These are phyloP conservation scores for Hanseniaspora valbyensis DNA, from an alignment of 805 yeast species.

Conservation along the genomic window DNA sequence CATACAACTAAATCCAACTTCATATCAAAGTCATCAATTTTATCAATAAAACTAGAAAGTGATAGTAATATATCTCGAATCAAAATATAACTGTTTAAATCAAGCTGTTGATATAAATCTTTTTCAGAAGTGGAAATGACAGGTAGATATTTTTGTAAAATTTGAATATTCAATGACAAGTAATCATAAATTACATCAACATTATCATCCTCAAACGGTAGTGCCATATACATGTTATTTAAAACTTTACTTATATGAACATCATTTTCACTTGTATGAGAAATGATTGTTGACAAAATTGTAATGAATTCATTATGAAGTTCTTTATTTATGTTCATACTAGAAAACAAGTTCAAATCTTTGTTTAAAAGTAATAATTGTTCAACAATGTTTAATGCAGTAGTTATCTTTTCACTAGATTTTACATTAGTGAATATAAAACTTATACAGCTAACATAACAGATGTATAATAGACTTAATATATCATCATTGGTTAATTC, in stretches of 20 bases:
- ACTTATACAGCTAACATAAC: conserved; percentile 77
- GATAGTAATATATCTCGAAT: conserved; percentile 37
- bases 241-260: conserved; percentile 47
- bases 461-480: conserved; percentile 58
- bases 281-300: conserved; percentile 58
- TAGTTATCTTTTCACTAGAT: conserved; percentile 22
- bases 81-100: conserved; percentile 31
- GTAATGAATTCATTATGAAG: conserved; percentile 67
- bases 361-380: not conserved
- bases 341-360: not conserved
- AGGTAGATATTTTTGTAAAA: conserved; percentile 51
- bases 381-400: not conserved
- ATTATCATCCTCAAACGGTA: conserved; percentile 34
- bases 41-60: conserved; percentile 47
- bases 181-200: conserved; percentile 78
- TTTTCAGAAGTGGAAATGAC: conserved; percentile 36
- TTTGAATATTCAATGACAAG: conserved; percentile 54
- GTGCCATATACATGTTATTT: conserved; percentile 23
- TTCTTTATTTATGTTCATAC: not conserved
- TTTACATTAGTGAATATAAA: conserved; percentile 40
- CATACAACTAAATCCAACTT: conserved; percentile 63
- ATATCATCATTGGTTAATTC: conserved; percentile 44
- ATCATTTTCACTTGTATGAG: conserved; percentile 44
- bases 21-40: conserved; percentile 48
- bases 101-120: conserved; percentile 15